Evolutionary conservation across 163 green algal species (phyloP), one percentile per base, ranked within the genome.

Genomic region (Scenedesmus sp.): DNA sequence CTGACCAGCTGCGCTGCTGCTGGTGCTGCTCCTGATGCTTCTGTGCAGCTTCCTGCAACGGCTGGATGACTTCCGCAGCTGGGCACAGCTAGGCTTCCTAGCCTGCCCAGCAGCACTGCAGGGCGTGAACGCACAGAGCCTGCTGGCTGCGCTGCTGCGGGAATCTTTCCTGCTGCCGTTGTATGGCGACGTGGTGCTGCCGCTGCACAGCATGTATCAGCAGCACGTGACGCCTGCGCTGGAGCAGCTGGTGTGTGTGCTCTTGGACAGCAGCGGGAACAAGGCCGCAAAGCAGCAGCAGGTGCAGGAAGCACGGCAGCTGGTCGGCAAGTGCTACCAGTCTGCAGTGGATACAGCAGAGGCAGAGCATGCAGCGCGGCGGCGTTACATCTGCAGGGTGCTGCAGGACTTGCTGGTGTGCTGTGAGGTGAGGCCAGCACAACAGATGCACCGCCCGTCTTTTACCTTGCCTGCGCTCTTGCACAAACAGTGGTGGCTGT

Each of bases 131-230:
- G 81, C 61, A 3, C 81, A 84, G 56, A 12, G 18, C 2, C 59
- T 88, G 42, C 44, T 92, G 59, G 37, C 68, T 35, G n/a, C 61
- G 20, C 88, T 92, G 81, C 88, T 92, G 46, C 46, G 40, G 2
- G 88, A 92, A 1, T 24, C 61, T 1, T 83, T 92, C 81, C 59
- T 92, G 81, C 81, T 92, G 65, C 88, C 56, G 24, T 9, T 92
- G 22, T 84, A 86, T 59, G 82, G 40, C 3, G 81, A 92, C 51
- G 33, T 76, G 49, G 43, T 85, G 26, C 35, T 85, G 88, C 88
- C 88, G 37, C 33, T 92, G 81, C 88, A 92, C 76, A 43, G 22
- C 26, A n/a, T 91, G 78, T 91, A 76, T n/a, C 53, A 87, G 87
- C 53, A 70, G 15, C 59, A 91, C 46, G 87, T 91, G 13, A 59